These are phyloP conservation scores for Boletellus ananiceps DNA, from an alignment of 768 basidiomycete species.

Conservation along the genomic window DNA sequence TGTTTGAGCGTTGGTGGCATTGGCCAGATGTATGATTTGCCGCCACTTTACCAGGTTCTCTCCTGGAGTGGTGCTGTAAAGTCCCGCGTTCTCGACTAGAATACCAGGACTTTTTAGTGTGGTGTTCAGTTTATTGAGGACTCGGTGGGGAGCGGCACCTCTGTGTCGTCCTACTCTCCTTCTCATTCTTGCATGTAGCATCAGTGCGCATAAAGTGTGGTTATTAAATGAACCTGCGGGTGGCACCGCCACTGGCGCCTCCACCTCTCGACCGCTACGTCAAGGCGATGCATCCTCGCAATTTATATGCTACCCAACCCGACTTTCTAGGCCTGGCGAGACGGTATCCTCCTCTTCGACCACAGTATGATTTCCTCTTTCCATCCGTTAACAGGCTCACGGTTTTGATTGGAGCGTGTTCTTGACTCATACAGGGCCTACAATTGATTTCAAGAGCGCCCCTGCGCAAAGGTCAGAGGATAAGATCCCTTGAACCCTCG, in stretches of 20 bases:
- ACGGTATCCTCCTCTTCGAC: slow-evolving; percentile 51
- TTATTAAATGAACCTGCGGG: too few relatives aligned
- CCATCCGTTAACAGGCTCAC: background rate
- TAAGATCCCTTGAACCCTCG: background rate
- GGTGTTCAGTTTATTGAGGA: background rate
- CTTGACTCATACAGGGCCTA: slow-evolving; percentile 28
- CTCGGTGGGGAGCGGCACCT: too few relatives aligned
- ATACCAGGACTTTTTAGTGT: too few relatives aligned
- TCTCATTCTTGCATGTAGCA: too few relatives aligned
- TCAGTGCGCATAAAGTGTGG: too few relatives aligned
- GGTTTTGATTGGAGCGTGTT: slow-evolving; percentile 21
- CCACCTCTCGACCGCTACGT: background rate
- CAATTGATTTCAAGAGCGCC: slow-evolving; percentile 76
- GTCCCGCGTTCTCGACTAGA: too few relatives aligned
- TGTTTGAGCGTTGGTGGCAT: slow-evolving; percentile 33
- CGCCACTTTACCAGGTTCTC: background rate
- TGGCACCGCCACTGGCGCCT: background rate
- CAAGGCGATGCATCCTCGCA: slow-evolving; percentile 42
- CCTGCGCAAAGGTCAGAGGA: slow-evolving; percentile 56
- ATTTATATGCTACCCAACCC: slow-evolving; percentile 42
- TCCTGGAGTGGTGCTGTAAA: background rate
- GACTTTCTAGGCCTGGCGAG: slow-evolving; percentile 60
- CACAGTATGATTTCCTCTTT: slow-evolving; percentile 40
- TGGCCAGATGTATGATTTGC: slow-evolving; percentile 1
- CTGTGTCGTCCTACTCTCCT: too few relatives aligned